Conservation (phyloP, 805 yeast species). For the Pichia nakasei region DNA sequence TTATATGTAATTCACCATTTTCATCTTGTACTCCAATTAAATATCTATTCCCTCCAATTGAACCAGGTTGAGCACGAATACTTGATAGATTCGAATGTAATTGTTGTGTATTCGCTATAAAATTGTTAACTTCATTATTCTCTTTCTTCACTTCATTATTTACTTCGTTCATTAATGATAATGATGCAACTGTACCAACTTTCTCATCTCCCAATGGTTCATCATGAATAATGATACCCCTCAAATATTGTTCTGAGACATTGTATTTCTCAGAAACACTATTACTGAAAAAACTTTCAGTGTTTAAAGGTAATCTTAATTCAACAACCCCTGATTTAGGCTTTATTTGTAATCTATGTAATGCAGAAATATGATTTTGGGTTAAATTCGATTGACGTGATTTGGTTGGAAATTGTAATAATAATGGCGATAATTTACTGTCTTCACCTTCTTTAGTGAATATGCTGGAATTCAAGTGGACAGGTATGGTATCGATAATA, state of each 20-base stretch:
- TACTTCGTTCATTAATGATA: background rate
- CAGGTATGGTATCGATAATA: conserved; percentile 51
- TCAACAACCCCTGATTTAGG: conserved; percentile 57
- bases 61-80: conserved; percentile 14
- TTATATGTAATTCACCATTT: conserved; percentile 43
- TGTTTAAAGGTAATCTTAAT: conserved; percentile 68
- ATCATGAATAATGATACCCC: conserved; percentile 56
- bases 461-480: conserved; percentile 30
- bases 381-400: conserved; percentile 26
- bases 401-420: conserved; percentile 54
- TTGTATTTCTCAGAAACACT: conserved; percentile 49
- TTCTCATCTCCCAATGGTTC: conserved; percentile 29
- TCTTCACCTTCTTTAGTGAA: background rate
- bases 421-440: conserved; percentile 23
- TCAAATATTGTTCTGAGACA: conserved; percentile 50
- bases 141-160: background rate
- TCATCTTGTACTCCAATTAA: conserved; percentile 30
- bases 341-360: conserved; percentile 33
- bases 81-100: background rate
- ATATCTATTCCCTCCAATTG: conserved; percentile 23
- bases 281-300: conserved; percentile 56
- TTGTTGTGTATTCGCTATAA: background rate
- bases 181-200: conserved; percentile 3
- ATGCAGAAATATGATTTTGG: conserved; percentile 1
- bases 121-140: background rate